A percentile compares a stretch with the other conserved stretches of the same genome.
Conservation (phyloP, 2,329 filamentous ascomycete genomes). For the Penicillium sp. region DNA sequence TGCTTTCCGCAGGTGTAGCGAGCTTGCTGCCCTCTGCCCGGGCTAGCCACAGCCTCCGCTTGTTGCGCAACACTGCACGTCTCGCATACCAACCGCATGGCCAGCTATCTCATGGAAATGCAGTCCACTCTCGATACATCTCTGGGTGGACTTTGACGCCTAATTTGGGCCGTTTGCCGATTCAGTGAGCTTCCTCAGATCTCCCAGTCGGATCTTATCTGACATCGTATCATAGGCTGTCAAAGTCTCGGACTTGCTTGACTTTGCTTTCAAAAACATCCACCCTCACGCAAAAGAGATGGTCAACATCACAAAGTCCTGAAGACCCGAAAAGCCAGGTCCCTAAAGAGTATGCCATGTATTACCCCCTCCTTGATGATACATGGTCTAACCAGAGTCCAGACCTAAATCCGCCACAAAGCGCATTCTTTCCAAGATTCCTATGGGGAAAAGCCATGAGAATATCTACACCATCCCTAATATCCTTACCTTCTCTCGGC, state of each 20-base stretch:
- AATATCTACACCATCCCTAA: slow-evolving; percentile 99
- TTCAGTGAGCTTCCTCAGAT: slow-evolving; percentile 17
- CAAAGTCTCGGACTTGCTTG: slow-evolving; percentile 5
- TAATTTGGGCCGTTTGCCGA: slow-evolving; percentile 12
- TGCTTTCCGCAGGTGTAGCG: slow-evolving; percentile 21
- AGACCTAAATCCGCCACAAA: slow-evolving; percentile 36
- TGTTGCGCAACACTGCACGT: slow-evolving; percentile 9
- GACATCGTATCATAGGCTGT: slow-evolving; percentile 16
- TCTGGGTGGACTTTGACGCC: slow-evolving; percentile 17
- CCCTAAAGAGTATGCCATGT: slow-evolving; percentile 27
- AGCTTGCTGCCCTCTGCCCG: slow-evolving; percentile 19
- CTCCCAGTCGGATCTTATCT: background rate
- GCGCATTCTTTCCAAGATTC: slow-evolving; percentile 42
- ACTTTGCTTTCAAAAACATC: slow-evolving; percentile 14
- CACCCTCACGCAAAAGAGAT: slow-evolving; percentile 28
- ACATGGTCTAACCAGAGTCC: background rate
- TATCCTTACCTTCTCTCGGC: slow-evolving; percentile 83
- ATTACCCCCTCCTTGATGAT: background rate
- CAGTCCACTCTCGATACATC: slow-evolving; percentile 16
- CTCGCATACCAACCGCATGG: slow-evolving; percentile 13
- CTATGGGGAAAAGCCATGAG: slow-evolving; percentile 63
- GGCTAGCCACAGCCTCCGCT: slow-evolving; percentile 13
- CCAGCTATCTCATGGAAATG: slow-evolving; percentile 9
- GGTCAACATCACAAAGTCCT: slow-evolving; percentile 34
- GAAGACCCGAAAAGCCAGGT: slow-evolving; percentile 23